Percentiles rank a stretch among this genome's conserved stretches.
Evolutionary conservation across 768 basidiomycete species (phyloP).

Genomic region (Rhodotorula toruloides): DNA sequence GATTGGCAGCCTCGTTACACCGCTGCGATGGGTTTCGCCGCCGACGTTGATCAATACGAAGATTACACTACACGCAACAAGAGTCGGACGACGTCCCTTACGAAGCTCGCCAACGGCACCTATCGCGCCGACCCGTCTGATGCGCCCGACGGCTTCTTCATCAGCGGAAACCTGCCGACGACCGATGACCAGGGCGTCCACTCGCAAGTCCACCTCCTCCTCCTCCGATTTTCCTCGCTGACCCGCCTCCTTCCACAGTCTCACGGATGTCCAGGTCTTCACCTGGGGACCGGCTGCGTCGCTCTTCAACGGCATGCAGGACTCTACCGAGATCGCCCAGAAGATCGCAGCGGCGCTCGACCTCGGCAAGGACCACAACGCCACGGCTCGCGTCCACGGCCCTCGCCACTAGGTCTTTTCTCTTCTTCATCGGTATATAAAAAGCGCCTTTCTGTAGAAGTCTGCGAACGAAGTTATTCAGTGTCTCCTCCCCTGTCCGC

Average conservation of each 20-base stretch:
- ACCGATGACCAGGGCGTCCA: slow-evolving; percentile 47
- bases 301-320: slow-evolving; percentile 44
- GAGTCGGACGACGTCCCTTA: slow-evolving; percentile 31
- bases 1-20: slow-evolving; percentile 49
- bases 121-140: slow-evolving; percentile 45
- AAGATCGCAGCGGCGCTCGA: slow-evolving; percentile 45
- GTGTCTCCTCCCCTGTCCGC: too few relatives aligned
- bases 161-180: slow-evolving; percentile 45
- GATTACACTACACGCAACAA: slow-evolving; percentile 37
- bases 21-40: slow-evolving; percentile 41
- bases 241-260: too few relatives aligned
- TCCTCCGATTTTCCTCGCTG: too few relatives aligned
- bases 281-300: slow-evolving; percentile 46
- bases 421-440: not conserved
- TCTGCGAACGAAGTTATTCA: too few relatives aligned
- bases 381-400: not conserved
- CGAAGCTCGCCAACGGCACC: slow-evolving; percentile 13
- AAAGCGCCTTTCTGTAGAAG: too few relatives aligned
- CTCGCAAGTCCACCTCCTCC: slow-evolving; percentile 44
- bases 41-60: slow-evolving; percentile 44
- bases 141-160: slow-evolving; percentile 45
- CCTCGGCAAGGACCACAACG: slow-evolving; percentile 40
- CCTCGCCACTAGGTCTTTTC: not conserved
- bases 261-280: slow-evolving; percentile 48
- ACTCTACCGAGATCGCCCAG: slow-evolving; percentile 42